A percentile compares a stretch with the other conserved stretches of the same genome.
These are phyloP conservation scores for Pilatotrama ljubarskyi DNA, from an alignment of 768 basidiomycete genomes.

Conservation along the genomic window DNA sequence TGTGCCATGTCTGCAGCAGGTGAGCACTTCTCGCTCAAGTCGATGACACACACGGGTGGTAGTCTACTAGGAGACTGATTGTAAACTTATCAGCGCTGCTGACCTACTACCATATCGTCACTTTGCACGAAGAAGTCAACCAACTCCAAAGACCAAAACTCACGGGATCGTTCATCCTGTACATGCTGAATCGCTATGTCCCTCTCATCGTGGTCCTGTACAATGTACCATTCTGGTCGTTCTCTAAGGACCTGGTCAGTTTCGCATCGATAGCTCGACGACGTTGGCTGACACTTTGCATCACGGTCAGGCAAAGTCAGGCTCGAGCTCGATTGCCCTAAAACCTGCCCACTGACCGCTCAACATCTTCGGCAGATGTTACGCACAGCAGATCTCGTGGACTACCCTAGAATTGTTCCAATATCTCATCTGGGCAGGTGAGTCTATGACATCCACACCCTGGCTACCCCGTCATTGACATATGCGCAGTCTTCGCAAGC, in stretches of 20 bases:
- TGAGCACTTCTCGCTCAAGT: too few species aligned
- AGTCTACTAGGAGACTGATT: too few species aligned
- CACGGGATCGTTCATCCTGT: not conserved
- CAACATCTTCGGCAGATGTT: not conserved
- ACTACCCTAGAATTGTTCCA: not conserved
- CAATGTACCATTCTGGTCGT: not conserved
- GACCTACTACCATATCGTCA: not conserved
- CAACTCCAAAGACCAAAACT: not conserved
- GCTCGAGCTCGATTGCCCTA: not conserved
- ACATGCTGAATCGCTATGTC: not conserved
- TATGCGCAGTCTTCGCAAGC: not conserved
- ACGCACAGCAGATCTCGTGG: not conserved
- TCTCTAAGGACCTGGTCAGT: not conserved
- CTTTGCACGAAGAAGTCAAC: not conserved
- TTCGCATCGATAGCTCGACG: not conserved
- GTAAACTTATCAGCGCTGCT: not conserved
- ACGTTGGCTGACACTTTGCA: not conserved
- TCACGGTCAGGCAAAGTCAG: not conserved
- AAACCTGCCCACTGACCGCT: too few species aligned
- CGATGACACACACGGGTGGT: too few species aligned
- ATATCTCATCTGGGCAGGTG: not conserved
- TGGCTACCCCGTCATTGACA: not conserved
- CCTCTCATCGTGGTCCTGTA: not conserved
- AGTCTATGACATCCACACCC: not conserved
- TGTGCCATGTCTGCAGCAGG: too few species aligned